Percentiles rank a stretch among this genome's conserved stretches.
phyloP scores from a whole-genome alignment of 2,329 filamentous ascomycete species.

The Claviceps cyperi region DNA sequence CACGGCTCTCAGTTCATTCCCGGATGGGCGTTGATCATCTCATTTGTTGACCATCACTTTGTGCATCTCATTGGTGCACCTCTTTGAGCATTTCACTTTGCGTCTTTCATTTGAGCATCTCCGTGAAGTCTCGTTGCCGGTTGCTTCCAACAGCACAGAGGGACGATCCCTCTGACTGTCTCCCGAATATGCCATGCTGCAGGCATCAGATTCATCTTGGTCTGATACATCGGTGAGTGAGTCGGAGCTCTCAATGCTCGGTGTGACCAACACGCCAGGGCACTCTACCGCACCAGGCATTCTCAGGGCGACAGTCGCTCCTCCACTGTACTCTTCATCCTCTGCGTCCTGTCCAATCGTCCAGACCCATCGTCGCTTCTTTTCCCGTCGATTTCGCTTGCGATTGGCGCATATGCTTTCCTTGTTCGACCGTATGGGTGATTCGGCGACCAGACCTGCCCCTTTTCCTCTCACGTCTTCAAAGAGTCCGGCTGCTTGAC shows the following conservation, averaged over 20 bases:
- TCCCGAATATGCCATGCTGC: slow-evolving; percentile 25
- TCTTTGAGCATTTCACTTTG: too few species aligned
- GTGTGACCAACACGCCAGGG: slow-evolving; percentile 23
- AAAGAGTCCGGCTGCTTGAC: slow-evolving; percentile 47
- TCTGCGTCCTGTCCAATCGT: slow-evolving; percentile 44
- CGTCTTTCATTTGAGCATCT: too few species aligned
- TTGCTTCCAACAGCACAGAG: slow-evolving; percentile 12
- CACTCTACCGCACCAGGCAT: slow-evolving; percentile 4
- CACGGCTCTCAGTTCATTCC: too few species aligned
- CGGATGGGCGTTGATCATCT: too few species aligned
- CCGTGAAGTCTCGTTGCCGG: slow-evolving; percentile 23
- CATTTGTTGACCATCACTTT: too few species aligned
- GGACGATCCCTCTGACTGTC: slow-evolving; percentile 12
- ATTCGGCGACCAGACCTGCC: slow-evolving; percentile 30
- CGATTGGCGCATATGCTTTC: slow-evolving; percentile 29
- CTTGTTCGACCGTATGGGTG: slow-evolving; percentile 22
- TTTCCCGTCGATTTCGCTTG: slow-evolving; percentile 42
- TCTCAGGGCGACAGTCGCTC: slow-evolving; percentile 26
- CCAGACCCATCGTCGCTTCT: slow-evolving; percentile 52
- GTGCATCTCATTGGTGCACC: too few species aligned
- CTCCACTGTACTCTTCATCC: slow-evolving; percentile 28
- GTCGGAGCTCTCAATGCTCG: slow-evolving; percentile 25
- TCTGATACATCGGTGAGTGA: slow-evolving; percentile 21
- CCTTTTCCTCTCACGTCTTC: slow-evolving; percentile 48
- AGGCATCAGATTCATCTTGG: slow-evolving; percentile 35